Conservation (phyloP, 2,329 filamentous ascomycete species). For the Exophiala calicioides region DNA sequence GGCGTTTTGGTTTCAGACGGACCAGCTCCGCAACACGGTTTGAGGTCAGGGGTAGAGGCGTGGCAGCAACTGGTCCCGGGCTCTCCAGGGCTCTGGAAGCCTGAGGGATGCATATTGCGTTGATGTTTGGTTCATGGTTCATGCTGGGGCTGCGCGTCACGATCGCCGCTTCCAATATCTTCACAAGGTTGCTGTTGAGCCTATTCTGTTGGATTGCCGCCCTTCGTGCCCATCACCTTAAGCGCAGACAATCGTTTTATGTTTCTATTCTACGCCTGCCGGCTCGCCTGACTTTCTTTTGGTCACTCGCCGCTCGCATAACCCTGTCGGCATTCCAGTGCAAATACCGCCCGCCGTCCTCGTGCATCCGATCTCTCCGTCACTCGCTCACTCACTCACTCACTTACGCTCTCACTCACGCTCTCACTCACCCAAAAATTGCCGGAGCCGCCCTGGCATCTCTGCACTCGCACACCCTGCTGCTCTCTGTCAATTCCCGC, state of each 20-base stretch:
- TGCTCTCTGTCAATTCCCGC: not conserved
- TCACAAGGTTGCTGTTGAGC: not conserved
- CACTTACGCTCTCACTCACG: slow-evolving; percentile 2
- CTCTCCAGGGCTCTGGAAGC: not conserved
- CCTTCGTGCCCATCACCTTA: slow-evolving; percentile 12
- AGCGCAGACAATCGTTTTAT: slow-evolving; percentile 27
- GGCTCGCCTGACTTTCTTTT: slow-evolving; percentile 17
- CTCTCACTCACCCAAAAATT: not conserved
- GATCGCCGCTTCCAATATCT: slow-evolving; percentile 12
- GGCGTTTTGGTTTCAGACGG: slow-evolving; percentile 24
- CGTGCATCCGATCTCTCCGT: slow-evolving; percentile 24
- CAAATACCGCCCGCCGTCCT: slow-evolving; percentile 9
- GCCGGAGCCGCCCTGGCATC: not conserved
- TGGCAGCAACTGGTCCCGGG: slow-evolving; percentile 13
- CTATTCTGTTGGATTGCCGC: not conserved
- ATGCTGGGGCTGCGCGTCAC: slow-evolving; percentile 14
- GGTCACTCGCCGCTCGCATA: slow-evolving; percentile 11
- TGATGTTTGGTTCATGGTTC: too few relatives aligned
- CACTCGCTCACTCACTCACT: slow-evolving; percentile 10
- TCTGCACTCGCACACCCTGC: too few relatives aligned
- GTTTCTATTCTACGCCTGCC: slow-evolving; percentile 14
- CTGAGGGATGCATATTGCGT: slow-evolving; percentile 1
- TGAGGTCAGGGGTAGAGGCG: slow-evolving; percentile 23
- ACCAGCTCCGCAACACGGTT: slow-evolving; percentile 17
- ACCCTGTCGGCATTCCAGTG: slow-evolving; percentile 23